Percentiles rank a stretch among this genome's conserved stretches.
These are phyloP conservation scores for Penicillium italicum DNA, from an alignment of 2,329 filamentous ascomycete genomes.

Conservation along the genomic window DNA sequence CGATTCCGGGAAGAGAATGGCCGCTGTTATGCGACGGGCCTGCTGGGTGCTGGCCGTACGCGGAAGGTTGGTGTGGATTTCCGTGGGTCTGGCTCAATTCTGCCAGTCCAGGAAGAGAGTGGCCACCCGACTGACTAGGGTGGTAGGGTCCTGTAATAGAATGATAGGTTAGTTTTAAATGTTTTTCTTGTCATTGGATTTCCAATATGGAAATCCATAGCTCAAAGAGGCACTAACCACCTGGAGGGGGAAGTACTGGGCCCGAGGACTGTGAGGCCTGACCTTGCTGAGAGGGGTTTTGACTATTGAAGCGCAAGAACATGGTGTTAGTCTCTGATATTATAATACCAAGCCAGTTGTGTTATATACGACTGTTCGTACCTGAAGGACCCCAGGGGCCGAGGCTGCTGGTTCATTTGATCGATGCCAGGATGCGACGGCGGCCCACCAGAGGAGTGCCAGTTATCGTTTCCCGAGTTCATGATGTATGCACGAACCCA, in stretches of 20 bases:
- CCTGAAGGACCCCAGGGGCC: constrained; percentile 45
- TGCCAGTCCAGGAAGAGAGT: constrained; percentile 46
- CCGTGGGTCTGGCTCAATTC: constrained; percentile 46
- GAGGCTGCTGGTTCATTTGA: constrained; percentile 42
- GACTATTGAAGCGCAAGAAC: constrained; percentile 23
- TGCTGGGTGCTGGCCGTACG: constrained; percentile 43
- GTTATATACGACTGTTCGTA: constrained; percentile 26
- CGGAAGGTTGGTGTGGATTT: constrained; percentile 40
- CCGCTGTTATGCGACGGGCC: constrained; percentile 35
- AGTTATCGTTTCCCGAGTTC: constrained; percentile 45
- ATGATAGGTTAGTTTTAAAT: constrained; percentile 18
- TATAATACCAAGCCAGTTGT: not conserved
- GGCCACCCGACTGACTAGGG: constrained; percentile 42
- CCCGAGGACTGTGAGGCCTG: constrained; percentile 38
- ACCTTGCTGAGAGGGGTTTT: constrained; percentile 40
- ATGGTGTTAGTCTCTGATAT: constrained; percentile 11
- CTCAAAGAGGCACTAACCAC: constrained; percentile 32
- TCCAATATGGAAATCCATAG: not conserved
- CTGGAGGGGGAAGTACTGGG: constrained; percentile 40
- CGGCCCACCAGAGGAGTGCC: constrained; percentile 41
- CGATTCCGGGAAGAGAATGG: constrained; percentile 42
- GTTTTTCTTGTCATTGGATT: not conserved
- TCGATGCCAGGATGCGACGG: constrained; percentile 44
- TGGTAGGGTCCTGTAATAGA: constrained; percentile 39
- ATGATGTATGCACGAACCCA: constrained; percentile 31